Conservation (phyloP, 1,284 basidiomycete genomes). For the Pisolithus thermaeus region DNA sequence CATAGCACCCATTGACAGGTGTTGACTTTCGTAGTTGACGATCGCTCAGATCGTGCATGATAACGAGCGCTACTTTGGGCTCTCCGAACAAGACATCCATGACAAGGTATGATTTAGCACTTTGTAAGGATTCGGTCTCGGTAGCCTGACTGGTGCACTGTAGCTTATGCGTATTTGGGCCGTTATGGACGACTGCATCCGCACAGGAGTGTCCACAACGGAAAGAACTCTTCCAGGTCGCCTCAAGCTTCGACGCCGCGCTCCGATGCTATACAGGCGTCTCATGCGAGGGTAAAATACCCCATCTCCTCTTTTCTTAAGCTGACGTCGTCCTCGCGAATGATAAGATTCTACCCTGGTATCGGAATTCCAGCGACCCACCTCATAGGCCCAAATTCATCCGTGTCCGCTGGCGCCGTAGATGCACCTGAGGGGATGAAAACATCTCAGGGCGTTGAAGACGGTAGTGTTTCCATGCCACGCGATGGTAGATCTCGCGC, state of each 20-base stretch:
- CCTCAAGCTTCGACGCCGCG: conserved; percentile 72
- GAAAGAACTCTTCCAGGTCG: conserved; percentile 83
- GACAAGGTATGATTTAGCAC: conserved; percentile 47
- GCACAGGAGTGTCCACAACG: conserved; percentile 74
- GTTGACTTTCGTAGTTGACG: conserved; percentile 56
- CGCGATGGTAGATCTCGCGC: conserved; percentile 26
- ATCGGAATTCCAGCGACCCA: conserved; percentile 39
- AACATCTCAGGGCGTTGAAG: conserved; percentile 1
- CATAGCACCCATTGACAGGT: neutral
- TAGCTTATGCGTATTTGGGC: conserved; percentile 79
- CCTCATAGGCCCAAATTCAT: conserved; percentile 41
- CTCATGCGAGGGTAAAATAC: conserved; percentile 75
- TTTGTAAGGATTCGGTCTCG: neutral
- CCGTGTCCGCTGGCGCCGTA: conserved; percentile 23
- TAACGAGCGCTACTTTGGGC: conserved; percentile 82
- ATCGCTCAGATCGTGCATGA: conserved; percentile 95
- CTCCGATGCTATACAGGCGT: conserved; percentile 80
- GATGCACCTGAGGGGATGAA: conserved; percentile 36
- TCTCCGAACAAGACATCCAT: conserved; percentile 72
- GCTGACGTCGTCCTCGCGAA: neutral
- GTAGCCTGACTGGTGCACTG: conserved; percentile 2
- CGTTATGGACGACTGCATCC: conserved; percentile 94
- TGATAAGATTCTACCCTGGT: conserved; percentile 56
- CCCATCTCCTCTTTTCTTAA: neutral
- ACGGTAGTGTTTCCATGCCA: conserved; percentile 2